Conservation (phyloP, 805 yeast species). For the Myxozyma monticola region DNA sequence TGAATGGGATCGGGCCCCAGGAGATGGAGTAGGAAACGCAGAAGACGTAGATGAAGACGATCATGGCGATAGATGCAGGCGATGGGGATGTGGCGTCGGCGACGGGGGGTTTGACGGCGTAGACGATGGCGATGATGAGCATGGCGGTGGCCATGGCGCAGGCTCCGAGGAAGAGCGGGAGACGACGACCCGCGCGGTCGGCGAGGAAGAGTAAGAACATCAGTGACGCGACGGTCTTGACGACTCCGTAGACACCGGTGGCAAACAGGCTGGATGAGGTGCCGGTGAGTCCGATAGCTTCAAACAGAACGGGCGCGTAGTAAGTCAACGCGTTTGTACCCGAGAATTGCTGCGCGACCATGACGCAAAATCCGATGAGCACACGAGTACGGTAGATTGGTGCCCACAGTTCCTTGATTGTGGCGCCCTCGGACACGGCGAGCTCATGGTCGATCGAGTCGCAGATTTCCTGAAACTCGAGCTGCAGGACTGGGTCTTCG, state of each 20-base stretch:
- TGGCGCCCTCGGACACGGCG: slow-evolving; percentile 17
- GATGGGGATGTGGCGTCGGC: slow-evolving; percentile 10
- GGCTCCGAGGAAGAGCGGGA: slow-evolving; percentile 32
- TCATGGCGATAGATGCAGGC: slow-evolving; percentile 22
- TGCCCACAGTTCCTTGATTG: slow-evolving; percentile 12
- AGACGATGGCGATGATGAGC: slow-evolving; percentile 31
- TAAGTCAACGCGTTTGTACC: slow-evolving; percentile 52
- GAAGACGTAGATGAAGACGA: slow-evolving; percentile 25
- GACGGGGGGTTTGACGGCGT: slow-evolving; percentile 14
- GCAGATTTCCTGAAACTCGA: slow-evolving; percentile 42
- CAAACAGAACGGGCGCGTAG: slow-evolving; percentile 48
- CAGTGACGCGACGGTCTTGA: slow-evolving; percentile 30
- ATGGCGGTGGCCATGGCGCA: slow-evolving; percentile 29
- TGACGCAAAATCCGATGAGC: slow-evolving; percentile 17
- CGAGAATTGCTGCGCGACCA: slow-evolving; percentile 35
- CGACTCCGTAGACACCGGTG: slow-evolving; percentile 30
- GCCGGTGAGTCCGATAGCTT: slow-evolving; percentile 50
- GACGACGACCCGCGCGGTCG: slow-evolving; percentile 34
- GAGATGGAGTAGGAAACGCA: slow-evolving; percentile 22
- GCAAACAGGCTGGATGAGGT: slow-evolving; percentile 31
- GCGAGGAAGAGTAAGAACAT: slow-evolving; percentile 31
- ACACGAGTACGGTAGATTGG: slow-evolving; percentile 19
- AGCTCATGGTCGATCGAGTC: slow-evolving; percentile 16
- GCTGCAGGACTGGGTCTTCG: slow-evolving; percentile 43
- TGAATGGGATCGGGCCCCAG: slow-evolving; percentile 30